Base-by-base conservation (phyloP, 2,329 filamentous ascomycete genomes). In the Hymenoscyphus fructigenus region DNA sequence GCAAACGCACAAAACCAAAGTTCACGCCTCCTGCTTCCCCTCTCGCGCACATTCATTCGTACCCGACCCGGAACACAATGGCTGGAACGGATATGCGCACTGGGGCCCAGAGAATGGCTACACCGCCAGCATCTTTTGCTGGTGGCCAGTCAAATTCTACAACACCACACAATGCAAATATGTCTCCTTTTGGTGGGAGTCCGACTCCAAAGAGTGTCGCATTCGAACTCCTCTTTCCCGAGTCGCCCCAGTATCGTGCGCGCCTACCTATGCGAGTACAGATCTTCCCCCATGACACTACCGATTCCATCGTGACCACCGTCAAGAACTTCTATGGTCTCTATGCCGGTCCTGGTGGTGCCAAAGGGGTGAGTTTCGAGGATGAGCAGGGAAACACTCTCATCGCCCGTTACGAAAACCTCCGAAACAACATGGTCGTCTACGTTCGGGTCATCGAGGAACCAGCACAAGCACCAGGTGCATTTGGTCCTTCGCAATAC, bases 241-340 rank as follows among this genome's bases (percentile, higher is more conserved):
- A 91, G 72, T 84, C 85, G 36, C 86, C 87, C 66, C 85, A 89
- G 75, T 87, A 86, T 72, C 86, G 87, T 72, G 90, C 90, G 79
- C 88, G 91, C 75, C 82, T 93, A 70, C 91, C 91, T n/a, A 89
- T 94, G 86, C 84, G 91, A 74, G 91, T 94, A 62, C 91, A 96
- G 75, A 97, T 99, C 72, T 97, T 90, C 75, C 92, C 92, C 57
- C 93, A 98, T 78, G 95, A 99, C 81, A 93, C 92, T 61, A 98
- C 94, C 26, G 94, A 98, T 76, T 97, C 93, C 41, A 99, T 99
- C 80, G 92, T 98, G 69, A 95, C 93, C 15, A 98, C 95, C 1
- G 94, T 98, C 75, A 98, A 97, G 85, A 98, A 97, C 82, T 98
- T 98, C 81, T 98, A 97, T 76, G 95, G 95, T 67, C 85, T 99